Conservation (phyloP, 345 rosid species). For the Lepidium aucheri region DNA sequence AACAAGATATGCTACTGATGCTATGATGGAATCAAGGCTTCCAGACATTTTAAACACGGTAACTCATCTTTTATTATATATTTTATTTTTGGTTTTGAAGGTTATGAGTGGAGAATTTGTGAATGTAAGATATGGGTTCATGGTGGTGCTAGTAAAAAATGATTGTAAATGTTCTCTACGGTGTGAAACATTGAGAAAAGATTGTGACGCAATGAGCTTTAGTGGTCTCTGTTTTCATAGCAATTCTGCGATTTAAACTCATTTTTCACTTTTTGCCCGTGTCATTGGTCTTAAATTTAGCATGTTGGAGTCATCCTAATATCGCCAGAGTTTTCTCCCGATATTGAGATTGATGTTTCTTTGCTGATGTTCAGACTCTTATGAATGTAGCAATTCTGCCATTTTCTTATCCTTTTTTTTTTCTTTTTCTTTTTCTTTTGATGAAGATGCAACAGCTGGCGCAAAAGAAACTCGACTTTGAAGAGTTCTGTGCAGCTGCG, state of each 20-base stretch:
- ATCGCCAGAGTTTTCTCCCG: not conserved
- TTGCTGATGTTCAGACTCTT: not conserved
- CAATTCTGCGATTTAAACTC: not conserved
- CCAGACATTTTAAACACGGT: constrained; percentile 65
- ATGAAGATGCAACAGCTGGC: constrained; percentile 69
- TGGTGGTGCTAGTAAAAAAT: not conserved
- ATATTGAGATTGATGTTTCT: not conserved
- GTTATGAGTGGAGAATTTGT: not conserved
- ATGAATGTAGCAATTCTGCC: not conserved
- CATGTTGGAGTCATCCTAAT: not conserved
- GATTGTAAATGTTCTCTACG: not conserved
- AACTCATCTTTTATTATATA: constrained; percentile 8
- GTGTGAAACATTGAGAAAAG: not conserved
- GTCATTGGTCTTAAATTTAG: not conserved
- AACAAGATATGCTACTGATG: constrained; percentile 57
- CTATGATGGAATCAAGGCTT: constrained; percentile 78
- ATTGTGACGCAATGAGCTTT: not conserved
- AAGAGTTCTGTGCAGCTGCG: constrained; percentile 94
- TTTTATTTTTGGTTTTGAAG: not conserved
- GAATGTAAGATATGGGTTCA: not conserved
- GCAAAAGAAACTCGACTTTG: constrained; percentile 60
- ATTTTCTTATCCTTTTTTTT: not conserved
- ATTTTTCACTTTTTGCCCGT: not conserved
- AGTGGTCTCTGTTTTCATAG: not conserved
- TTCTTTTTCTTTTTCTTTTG: not conserved